Conservation (phyloP, 2,329 filamentous ascomycete species). For the Geosmithia flava region DNA sequence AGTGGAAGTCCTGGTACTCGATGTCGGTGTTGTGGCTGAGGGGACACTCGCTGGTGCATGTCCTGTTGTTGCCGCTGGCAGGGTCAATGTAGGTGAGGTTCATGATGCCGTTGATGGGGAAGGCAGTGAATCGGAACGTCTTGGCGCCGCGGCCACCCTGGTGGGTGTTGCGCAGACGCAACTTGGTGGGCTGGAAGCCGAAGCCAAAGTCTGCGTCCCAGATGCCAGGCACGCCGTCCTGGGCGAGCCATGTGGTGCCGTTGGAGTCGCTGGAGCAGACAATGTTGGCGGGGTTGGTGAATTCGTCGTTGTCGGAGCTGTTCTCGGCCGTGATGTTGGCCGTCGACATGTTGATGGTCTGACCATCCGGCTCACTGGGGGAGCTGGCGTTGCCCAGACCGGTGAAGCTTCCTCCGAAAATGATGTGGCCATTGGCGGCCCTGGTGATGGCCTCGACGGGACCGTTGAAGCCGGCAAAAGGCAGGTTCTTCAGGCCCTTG, state of each 20-base stretch:
- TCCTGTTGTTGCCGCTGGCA: conserved; percentile 48
- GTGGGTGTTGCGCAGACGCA: conserved; percentile 81
- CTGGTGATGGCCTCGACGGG: conserved; percentile 78
- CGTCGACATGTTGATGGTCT: conserved; percentile 74
- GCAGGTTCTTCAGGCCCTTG: conserved; percentile 63
- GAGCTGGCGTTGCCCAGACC: conserved; percentile 71
- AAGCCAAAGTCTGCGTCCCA: conserved; percentile 80
- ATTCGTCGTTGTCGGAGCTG: conserved; percentile 39
- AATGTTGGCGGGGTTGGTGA: conserved; percentile 62
- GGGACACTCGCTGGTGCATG: conserved; percentile 77
- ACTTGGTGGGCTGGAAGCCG: conserved; percentile 73
- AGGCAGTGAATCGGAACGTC: conserved; percentile 74
- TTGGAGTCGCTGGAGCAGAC: conserved; percentile 61
- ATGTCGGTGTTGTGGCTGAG: conserved; percentile 57
- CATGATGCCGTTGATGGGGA: conserved; percentile 86
- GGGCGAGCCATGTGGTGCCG: conserved; percentile 64
- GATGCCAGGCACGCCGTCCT: conserved; percentile 62
- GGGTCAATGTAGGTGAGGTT: conserved; percentile 87
- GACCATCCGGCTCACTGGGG: conserved; percentile 54
- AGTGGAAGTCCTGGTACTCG: conserved; percentile 77
- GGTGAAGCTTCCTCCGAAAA: conserved; percentile 86
- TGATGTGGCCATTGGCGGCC: conserved; percentile 67
- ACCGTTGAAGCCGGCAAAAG: conserved; percentile 91
- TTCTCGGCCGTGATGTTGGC: conserved; percentile 60
- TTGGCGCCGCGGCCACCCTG: conserved; percentile 75